A percentile compares a stretch with the other conserved stretches of the same genome.
Conservation (phyloP, 2,329 filamentous ascomycete species). For the Nigrograna mackinnonii region DNA sequence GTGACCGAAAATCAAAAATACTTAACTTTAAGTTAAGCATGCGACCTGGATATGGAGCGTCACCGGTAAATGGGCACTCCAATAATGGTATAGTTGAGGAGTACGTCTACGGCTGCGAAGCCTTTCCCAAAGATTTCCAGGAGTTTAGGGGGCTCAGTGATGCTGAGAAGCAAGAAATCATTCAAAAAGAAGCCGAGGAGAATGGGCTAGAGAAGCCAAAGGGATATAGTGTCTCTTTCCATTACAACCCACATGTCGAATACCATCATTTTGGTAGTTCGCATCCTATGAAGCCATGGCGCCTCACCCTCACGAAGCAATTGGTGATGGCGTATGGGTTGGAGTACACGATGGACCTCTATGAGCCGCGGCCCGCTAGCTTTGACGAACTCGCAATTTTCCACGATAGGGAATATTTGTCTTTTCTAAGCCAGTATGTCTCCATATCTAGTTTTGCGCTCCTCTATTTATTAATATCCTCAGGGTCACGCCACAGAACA, state of each 20-base stretch:
- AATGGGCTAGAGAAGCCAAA: slow-evolving; percentile 78
- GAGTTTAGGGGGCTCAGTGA: slow-evolving; percentile 35
- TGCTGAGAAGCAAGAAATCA: slow-evolving; percentile 52
- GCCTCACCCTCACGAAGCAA: slow-evolving; percentile 91
- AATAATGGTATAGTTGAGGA: slow-evolving; percentile 41
- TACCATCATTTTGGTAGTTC: slow-evolving; percentile 95
- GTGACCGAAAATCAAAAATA: too few relatives aligned
- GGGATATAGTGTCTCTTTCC: slow-evolving; percentile 91
- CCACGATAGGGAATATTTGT: slow-evolving; percentile 86
- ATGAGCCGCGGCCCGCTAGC: slow-evolving; percentile 79
- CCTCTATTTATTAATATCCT: neutral
- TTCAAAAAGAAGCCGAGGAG: slow-evolving; percentile 56
- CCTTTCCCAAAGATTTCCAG: slow-evolving; percentile 27
- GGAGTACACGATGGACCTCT: slow-evolving; percentile 96
- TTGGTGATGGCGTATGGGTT: slow-evolving; percentile 94
- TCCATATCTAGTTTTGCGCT: neutral
- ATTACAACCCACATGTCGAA: slow-evolving; percentile 93
- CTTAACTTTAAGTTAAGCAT: too few relatives aligned
- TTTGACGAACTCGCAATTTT: slow-evolving; percentile 87
- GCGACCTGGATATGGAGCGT: too few relatives aligned
- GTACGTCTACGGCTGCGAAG: slow-evolving; percentile 33
- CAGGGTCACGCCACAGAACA: slow-evolving; percentile 52
- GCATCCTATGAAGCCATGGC: slow-evolving; percentile 99
- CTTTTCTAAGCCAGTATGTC: slow-evolving; percentile 67
- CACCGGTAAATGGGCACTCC: slow-evolving; percentile 15